These are phyloP conservation scores for Arabidopsis suecica DNA, from an alignment of 345 rosid species.

Conservation along the genomic window DNA sequence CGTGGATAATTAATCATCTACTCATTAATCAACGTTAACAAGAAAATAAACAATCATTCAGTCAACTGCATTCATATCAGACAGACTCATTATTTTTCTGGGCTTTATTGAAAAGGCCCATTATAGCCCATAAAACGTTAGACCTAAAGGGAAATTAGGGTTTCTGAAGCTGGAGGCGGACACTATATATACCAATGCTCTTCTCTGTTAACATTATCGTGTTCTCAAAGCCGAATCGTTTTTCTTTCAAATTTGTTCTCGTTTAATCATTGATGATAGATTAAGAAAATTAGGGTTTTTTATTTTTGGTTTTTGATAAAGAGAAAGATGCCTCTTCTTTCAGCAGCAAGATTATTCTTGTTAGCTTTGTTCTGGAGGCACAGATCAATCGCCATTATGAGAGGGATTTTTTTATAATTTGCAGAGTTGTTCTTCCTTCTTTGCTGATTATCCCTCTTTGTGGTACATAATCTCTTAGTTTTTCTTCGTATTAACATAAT, in stretches of 20 bases:
- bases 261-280: not conserved
- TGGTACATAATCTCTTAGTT: constrained; percentile 41
- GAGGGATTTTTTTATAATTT: constrained; percentile 38
- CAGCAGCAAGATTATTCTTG: constrained; percentile 70
- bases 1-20: not conserved
- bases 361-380: constrained; percentile 78
- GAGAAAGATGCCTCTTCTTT: constrained; percentile 61
- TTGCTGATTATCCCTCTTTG: constrained; percentile 44
- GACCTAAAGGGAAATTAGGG: constrained; percentile 27
- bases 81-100: not conserved
- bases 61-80: not conserved
- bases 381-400: constrained; percentile 43
- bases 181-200: constrained; percentile 5
- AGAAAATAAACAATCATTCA: not conserved
- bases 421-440: constrained; percentile 37
- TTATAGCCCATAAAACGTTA: not conserved
- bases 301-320: not conserved
- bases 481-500: too few species aligned
- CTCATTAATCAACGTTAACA: not conserved
- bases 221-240: not conserved
- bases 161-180: constrained; percentile 18
- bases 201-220: too few species aligned
- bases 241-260: not conserved
- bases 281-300: not conserved
- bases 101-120: constrained; percentile 24